Percentiles rank a stretch among this genome's conserved stretches.
Conservation (phyloP, 169 alveolate genomes). For the Perkinsus marinus region DNA sequence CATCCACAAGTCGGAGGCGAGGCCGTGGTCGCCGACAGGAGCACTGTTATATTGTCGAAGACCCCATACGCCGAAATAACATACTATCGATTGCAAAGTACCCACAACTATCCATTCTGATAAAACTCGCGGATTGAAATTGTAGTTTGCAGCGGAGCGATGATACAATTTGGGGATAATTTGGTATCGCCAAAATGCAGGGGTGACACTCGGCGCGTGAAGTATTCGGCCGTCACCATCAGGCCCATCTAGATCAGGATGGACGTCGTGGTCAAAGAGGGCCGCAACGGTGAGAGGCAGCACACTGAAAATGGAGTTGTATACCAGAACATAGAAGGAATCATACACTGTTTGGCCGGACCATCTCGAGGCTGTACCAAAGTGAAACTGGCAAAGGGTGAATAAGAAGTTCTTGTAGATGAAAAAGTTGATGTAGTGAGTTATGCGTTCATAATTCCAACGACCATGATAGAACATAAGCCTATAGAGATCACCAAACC, state of each 20-base stretch:
- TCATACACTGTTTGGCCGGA: conserved; percentile 64
- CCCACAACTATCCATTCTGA: background rate
- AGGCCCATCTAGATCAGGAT: conserved; percentile 1
- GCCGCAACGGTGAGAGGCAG: conserved; percentile 55
- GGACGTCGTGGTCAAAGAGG: conserved; percentile 49
- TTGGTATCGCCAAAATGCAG: background rate
- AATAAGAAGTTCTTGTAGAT: conserved; percentile 67
- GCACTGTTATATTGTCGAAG: background rate
- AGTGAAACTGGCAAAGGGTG: conserved; percentile 53
- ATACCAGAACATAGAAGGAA: conserved; percentile 70
- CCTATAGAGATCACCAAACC: conserved; percentile 59
- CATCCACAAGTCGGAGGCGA: background rate
- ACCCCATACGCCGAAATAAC: background rate
- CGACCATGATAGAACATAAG: conserved; percentile 69
- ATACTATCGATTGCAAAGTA: background rate
- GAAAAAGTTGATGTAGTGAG: conserved; percentile 20
- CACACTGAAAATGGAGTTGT: conserved; percentile 61
- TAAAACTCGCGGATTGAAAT: background rate
- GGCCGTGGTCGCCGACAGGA: background rate
- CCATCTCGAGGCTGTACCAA: conserved; percentile 42
- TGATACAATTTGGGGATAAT: background rate
- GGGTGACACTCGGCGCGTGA: background rate
- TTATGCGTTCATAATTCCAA: background rate
- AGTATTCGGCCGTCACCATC: background rate
- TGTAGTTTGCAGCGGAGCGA: background rate